Conservation (phyloP, 768 basidiomycete genomes). For the Mycena leptocephala region DNA sequence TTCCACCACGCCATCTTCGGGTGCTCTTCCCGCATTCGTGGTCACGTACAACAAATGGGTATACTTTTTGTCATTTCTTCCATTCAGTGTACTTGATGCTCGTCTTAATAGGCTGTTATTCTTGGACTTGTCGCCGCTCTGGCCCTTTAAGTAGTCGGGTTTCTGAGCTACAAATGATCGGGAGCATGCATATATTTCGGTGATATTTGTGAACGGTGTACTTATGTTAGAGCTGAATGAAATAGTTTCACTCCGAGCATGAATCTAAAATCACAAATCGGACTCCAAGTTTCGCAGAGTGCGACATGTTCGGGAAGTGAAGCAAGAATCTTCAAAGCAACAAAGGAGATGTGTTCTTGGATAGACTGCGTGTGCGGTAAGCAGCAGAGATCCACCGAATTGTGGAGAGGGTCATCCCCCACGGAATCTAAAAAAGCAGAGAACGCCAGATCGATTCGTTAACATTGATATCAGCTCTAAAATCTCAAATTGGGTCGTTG, state of each 20-base stretch:
- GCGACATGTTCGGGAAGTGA: no score
- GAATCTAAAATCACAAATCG: not conserved
- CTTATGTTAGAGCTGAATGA: constrained; percentile 1
- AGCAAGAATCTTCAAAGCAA: no score
- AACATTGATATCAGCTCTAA: no score
- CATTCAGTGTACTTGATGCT: constrained; percentile 3
- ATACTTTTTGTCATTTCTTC: constrained; percentile 8
- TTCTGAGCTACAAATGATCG: constrained; percentile 9
- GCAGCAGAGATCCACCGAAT: no score
- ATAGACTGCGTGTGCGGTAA: no score
- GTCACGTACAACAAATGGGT: constrained; percentile 12
- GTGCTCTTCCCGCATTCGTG: constrained; percentile 18
- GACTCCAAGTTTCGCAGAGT: no score
- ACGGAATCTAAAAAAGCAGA: no score
- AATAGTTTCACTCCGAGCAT: not conserved
- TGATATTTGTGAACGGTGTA: not conserved
- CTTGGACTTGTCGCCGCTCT: constrained; percentile 23
- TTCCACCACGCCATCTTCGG: constrained; percentile 13
- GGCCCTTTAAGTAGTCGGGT: constrained; percentile 1
- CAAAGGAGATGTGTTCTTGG: no score
- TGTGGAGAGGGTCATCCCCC: no score
- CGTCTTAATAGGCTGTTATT: constrained; percentile 15
- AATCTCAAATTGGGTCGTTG: no score
- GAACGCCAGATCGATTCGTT: no score
- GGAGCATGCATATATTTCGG: not conserved